Percentiles rank a stretch among this genome's conserved stretches.
phyloP scores from a whole-genome alignment of 2,329 filamentous ascomycete species.

The Aspergillus latus region DNA sequence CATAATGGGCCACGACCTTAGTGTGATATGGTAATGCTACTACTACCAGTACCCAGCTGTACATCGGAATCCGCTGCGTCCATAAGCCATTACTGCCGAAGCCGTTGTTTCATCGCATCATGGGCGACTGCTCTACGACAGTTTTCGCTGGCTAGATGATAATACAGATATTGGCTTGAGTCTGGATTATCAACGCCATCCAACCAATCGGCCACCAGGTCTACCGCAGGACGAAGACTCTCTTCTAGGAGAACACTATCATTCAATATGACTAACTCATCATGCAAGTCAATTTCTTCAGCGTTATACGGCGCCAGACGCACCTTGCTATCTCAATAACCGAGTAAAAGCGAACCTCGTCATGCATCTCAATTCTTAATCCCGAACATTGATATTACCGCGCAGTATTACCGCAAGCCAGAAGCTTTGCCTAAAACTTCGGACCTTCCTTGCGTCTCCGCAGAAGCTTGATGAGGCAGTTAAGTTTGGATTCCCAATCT shows the following conservation, averaged over 20 bases:
- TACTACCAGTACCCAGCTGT: too few species aligned
- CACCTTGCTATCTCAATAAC: slow-evolving; percentile 42
- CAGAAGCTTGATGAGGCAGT: slow-evolving; percentile 96
- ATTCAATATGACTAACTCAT: slow-evolving; percentile 65
- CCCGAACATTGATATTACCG: slow-evolving; percentile 65
- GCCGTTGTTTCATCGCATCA: slow-evolving; percentile 34
- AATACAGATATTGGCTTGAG: slow-evolving; percentile 69
- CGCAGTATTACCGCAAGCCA: slow-evolving; percentile 85
- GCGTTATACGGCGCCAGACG: slow-evolving; percentile 43
- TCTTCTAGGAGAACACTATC: slow-evolving; percentile 72
- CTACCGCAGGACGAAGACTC: slow-evolving; percentile 44
- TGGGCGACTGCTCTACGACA: slow-evolving; percentile 62
- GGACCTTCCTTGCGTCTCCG: slow-evolving; percentile 81
- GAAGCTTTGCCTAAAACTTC: slow-evolving; percentile 82
- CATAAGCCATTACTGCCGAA: too few species aligned
- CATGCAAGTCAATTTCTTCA: slow-evolving; percentile 42
- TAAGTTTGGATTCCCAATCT: slow-evolving; percentile 80
- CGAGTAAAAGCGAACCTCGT: slow-evolving; percentile 53
- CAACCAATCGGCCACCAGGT: slow-evolving; percentile 45
- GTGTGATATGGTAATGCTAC: too few species aligned
- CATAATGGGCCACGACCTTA: too few species aligned
- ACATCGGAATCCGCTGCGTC: too few species aligned
- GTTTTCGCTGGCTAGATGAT: slow-evolving; percentile 72
- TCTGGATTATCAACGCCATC: slow-evolving; percentile 66
- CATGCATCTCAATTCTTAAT: slow-evolving; percentile 53